These are phyloP conservation scores for Plasmopara muralis DNA, from an alignment of 352 stramenopile species.

Conservation along the genomic window DNA sequence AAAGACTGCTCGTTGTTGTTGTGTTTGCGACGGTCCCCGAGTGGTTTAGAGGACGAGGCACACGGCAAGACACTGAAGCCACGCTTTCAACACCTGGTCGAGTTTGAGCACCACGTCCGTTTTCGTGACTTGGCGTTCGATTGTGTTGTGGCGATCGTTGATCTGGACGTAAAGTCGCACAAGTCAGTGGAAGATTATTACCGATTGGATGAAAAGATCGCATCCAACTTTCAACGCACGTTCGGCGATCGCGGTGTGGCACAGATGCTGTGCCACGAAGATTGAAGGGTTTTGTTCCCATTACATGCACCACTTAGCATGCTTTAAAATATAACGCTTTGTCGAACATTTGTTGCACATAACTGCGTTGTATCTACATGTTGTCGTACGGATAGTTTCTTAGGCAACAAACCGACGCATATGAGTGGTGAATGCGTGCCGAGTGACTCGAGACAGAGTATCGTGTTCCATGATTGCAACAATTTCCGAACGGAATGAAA, in stretches of 20 bases:
- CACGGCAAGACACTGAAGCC: conserved; percentile 8
- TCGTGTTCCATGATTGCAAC: not conserved
- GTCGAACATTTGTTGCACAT: not conserved
- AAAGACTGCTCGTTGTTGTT: conserved; percentile 82
- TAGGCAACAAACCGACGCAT: not conserved
- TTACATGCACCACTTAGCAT: not conserved
- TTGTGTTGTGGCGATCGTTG: conserved; percentile 76
- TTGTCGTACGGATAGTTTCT: no score
- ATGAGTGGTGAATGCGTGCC: not conserved
- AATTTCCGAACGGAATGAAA: not conserved
- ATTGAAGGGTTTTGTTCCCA: conserved; percentile 15
- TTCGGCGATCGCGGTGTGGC: conserved; percentile 31
- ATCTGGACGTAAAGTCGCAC: conserved; percentile 84
- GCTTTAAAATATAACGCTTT: conserved; percentile 1
- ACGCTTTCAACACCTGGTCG: conserved; percentile 56
- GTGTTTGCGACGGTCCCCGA: conserved; percentile 45
- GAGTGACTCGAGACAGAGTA: no score
- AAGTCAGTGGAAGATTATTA: conserved; percentile 83
- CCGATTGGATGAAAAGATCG: conserved; percentile 73
- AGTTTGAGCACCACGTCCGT: conserved; percentile 58
- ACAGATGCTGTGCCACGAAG: conserved; percentile 32
- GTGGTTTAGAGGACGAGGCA: conserved; percentile 8
- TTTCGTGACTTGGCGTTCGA: conserved; percentile 68
- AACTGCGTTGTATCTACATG: not conserved
- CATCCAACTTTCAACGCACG: conserved; percentile 43